phyloP scores from a whole-genome alignment of 2,329 filamentous ascomycete genomes.

The Tolypocladium capitatum region DNA sequence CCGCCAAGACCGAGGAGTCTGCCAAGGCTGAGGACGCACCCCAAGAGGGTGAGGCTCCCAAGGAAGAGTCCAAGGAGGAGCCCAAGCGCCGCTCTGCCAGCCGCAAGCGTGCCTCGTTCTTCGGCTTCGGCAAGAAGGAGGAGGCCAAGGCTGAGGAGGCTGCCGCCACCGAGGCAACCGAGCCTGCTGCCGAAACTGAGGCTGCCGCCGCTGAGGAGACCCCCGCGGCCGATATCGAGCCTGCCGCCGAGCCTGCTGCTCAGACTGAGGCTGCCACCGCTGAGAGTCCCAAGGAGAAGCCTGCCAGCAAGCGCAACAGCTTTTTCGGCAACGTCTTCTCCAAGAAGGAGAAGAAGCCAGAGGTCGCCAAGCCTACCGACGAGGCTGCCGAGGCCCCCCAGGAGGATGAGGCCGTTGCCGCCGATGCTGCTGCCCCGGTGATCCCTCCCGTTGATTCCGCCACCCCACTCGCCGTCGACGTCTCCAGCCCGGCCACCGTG shows the following conservation, averaged over 20 bases:
- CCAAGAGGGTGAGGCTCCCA: conserved; percentile 20
- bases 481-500: conserved; percentile 31
- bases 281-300: conserved; percentile 34
- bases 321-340: conserved; percentile 39
- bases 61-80: conserved; percentile 37
- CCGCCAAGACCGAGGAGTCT: conserved; percentile 24
- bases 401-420: conserved; percentile 28
- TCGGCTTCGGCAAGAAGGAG: conserved; percentile 46
- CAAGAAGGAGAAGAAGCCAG: conserved; percentile 48
- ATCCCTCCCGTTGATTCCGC: conserved; percentile 46
- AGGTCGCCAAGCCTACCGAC: conserved; percentile 28
- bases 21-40: conserved; percentile 19
- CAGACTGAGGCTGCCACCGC: conserved; percentile 28
- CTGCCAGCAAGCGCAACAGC: conserved; percentile 42
- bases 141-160: conserved; percentile 19
- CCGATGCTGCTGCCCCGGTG: conserved; percentile 41
- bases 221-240: conserved; percentile 21
- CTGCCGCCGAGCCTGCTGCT: conserved; percentile 16
- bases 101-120: conserved; percentile 53
- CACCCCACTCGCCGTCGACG: conserved; percentile 43
- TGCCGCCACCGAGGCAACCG: conserved; percentile 17
- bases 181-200: conserved; percentile 21
- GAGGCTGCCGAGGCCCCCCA: conserved; percentile 23
- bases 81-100: conserved; percentile 50
- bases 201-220: conserved; percentile 21